Conservation (phyloP, 495 filamentous ascomycete genomes). For the Talaromyces ruber region DNA sequence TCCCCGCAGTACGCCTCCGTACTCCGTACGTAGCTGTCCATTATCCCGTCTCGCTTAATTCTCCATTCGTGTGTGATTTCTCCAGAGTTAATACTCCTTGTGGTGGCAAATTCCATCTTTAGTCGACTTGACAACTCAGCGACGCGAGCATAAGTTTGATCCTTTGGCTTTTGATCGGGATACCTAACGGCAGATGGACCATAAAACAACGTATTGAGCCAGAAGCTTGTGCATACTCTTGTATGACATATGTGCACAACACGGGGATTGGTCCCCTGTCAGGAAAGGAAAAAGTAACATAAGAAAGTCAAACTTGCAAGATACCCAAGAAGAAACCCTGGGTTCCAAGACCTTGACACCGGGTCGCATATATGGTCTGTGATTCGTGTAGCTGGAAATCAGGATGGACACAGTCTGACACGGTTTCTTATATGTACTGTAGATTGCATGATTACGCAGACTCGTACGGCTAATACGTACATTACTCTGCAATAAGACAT, state of each 20-base stretch:
- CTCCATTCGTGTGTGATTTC: neutral
- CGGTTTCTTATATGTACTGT: neutral
- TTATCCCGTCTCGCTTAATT: neutral
- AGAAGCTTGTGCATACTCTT: neutral
- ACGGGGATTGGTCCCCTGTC: neutral
- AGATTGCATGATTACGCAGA: neutral
- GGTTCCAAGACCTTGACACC: neutral
- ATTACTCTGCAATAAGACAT: neutral
- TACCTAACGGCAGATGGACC: neutral
- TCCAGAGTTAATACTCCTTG: neutral
- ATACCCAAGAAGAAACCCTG: neutral
- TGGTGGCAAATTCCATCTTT: neutral
- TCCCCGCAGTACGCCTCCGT: neutral
- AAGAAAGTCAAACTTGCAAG: neutral
- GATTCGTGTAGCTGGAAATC: neutral
- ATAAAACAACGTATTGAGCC: neutral
- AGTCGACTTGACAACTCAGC: neutral
- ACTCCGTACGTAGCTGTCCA: neutral
- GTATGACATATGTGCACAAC: neutral
- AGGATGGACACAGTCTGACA: neutral
- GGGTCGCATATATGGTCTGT: neutral
- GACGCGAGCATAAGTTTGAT: neutral
- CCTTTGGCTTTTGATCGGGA: neutral
- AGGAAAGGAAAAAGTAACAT: neutral
- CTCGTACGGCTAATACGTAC: neutral